A percentile compares a stretch with the other conserved stretches of the same genome.
Conservation (phyloP, 1,284 basidiomycete species). For the Irpex rosettiformis region DNA sequence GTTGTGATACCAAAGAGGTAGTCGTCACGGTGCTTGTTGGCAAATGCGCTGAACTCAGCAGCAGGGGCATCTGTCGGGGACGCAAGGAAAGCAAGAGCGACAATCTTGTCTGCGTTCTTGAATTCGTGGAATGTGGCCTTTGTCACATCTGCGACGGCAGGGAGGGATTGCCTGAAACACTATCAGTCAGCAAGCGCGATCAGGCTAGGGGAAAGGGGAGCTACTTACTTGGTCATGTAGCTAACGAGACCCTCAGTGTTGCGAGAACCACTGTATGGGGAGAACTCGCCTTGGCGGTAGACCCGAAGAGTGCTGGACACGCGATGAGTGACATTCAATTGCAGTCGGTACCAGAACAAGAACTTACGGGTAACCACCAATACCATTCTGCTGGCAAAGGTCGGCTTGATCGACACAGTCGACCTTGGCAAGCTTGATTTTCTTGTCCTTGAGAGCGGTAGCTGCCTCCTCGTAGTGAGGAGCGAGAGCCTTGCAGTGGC, state of each 20-base stretch:
- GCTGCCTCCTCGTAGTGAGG: conserved; percentile 97
- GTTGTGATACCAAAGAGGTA: conserved; percentile 90
- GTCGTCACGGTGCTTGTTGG: conserved; percentile 87
- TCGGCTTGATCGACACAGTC: conserved; percentile 91
- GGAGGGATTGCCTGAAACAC: conserved; percentile 79
- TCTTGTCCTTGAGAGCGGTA: conserved; percentile 82
- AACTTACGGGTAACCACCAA: conserved; percentile 92
- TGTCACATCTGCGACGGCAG: conserved; percentile 87
- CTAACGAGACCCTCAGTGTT: conserved; percentile 96
- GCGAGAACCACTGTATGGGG: conserved; percentile 85
- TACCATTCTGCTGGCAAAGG: conserved; percentile 80
- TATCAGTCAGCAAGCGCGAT: conserved; percentile 12
- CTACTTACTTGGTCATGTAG: conserved; percentile 94
- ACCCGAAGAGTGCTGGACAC: conserved; percentile 75
- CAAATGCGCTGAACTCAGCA: conserved; percentile 73
- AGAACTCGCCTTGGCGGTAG: conserved; percentile 80
- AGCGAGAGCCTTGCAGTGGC: conserved; percentile 90
- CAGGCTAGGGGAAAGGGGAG: not conserved
- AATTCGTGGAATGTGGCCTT: conserved; percentile 80
- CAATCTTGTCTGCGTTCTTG: conserved; percentile 87
- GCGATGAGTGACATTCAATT: not conserved
- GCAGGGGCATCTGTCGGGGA: conserved; percentile 65
- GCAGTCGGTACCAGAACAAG: not conserved
- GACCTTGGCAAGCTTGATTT: conserved; percentile 92
- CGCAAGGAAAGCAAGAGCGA: conserved; percentile 83